These are phyloP conservation scores for Hysterangium stoloniferum DNA, from an alignment of 768 basidiomycete genomes.

Conservation along the genomic window DNA sequence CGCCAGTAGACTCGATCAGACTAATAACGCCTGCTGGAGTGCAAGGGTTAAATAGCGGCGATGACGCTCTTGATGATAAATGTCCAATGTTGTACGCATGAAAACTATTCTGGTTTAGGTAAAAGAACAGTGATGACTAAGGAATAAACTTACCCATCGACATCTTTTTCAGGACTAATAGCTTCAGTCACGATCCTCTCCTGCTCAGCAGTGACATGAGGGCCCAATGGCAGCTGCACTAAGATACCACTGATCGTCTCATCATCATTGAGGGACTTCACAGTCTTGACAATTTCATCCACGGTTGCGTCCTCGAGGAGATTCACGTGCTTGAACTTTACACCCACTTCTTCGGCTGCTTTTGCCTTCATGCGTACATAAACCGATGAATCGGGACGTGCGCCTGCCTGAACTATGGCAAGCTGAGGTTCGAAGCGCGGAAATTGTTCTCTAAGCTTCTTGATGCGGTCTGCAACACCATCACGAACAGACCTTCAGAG, in stretches of 20 bases:
- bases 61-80: conserved; percentile 81
- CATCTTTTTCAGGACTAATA: conserved; percentile 89
- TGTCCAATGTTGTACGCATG: conserved; percentile 98
- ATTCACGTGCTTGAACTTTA: conserved; percentile 74
- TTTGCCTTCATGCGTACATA: conserved; percentile 98
- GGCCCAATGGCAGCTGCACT: conserved; percentile 90
- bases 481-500: conserved; percentile 69
- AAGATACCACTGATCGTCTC: conserved; percentile 79
- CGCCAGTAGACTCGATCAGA: conserved; percentile 81
- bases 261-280: conserved; percentile 78
- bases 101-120: conserved; percentile 47
- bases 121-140: background rate
- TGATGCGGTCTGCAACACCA: conserved; percentile 64
- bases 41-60: conserved; percentile 89
- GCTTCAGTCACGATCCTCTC: conserved; percentile 93
- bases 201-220: conserved; percentile 71
- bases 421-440: conserved; percentile 91
- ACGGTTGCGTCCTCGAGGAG: conserved; percentile 62
- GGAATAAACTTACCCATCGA: conserved; percentile 69
- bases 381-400: conserved; percentile 79
- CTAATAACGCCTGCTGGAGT: conserved; percentile 91
- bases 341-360: conserved; percentile 90
- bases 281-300: conserved; percentile 67
- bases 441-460: conserved; percentile 49
- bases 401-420: conserved; percentile 90